These are phyloP conservation scores for Fragilariopsis cylindrus DNA, from an alignment of 108 stramenopile genomes.

Conservation along the genomic window DNA sequence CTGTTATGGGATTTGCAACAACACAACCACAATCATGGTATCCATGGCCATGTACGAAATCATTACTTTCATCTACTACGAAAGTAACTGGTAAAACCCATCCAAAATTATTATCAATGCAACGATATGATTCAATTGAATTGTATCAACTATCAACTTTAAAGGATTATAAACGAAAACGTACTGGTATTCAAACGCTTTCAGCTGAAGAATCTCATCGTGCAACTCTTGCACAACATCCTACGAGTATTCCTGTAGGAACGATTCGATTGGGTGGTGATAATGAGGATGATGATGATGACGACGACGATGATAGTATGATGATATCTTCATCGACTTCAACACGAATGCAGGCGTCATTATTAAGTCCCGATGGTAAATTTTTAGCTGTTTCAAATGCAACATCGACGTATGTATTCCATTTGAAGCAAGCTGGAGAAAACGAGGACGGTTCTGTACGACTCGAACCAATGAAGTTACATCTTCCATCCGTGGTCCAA, in stretches of 20 bases:
- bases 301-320: background rate
- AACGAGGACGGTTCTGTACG: background rate
- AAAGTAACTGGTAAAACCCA: background rate
- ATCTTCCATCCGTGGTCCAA: slow-evolving; percentile 20
- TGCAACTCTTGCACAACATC: background rate
- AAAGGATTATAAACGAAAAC: background rate
- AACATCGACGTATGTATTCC: slow-evolving; percentile 16
- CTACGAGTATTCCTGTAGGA: slow-evolving; percentile 10
- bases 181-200: background rate
- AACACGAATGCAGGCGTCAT: slow-evolving; percentile 17
- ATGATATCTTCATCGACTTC: background rate
- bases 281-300: background rate
- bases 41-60: slow-evolving; percentile 65
- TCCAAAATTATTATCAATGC: slow-evolving; percentile 55
- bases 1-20: slow-evolving; percentile 61
- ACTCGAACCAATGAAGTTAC: slow-evolving; percentile 21
- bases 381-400: slow-evolving; percentile 30
- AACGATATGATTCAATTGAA: slow-evolving; percentile 55
- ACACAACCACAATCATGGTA: slow-evolving; percentile 68
- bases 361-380: slow-evolving; percentile 30
- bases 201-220: background rate
- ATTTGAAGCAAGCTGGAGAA: background rate
- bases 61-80: slow-evolving; percentile 53
- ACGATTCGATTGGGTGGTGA: slow-evolving; percentile 6
- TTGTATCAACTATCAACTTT: slow-evolving; percentile 50